Conservation (phyloP, 257 asterid genomes). For the Capsicum baccatum region DNA sequence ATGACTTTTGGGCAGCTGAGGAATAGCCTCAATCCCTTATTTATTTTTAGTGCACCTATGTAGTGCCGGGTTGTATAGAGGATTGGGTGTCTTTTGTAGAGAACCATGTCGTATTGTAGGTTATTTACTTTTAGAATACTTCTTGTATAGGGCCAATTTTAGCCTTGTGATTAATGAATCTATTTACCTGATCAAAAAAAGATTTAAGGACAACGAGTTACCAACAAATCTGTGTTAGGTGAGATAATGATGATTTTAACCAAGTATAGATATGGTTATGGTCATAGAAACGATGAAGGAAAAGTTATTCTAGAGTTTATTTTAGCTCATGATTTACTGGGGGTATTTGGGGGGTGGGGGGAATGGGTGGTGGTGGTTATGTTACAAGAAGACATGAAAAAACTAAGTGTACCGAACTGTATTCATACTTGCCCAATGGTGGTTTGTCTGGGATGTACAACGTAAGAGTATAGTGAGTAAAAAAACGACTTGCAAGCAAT, state of each 20-base stretch:
- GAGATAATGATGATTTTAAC: constrained; percentile 15
- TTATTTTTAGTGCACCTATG: too few species aligned
- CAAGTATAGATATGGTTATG: neutral
- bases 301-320: neutral
- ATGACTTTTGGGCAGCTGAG: too few species aligned
- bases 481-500: neutral
- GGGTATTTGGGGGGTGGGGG: too few species aligned
- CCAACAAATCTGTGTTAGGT: neutral
- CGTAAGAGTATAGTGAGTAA: neutral
- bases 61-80: too few species aligned
- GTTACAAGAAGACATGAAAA: neutral
- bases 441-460: neutral
- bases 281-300: neutral
- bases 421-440: neutral
- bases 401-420: neutral
- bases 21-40: too few species aligned
- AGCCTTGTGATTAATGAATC: too few species aligned
- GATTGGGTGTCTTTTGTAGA: too few species aligned
- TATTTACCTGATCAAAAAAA: too few species aligned
- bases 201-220: neutral
- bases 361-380: too few species aligned
- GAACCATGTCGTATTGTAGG: too few species aligned
- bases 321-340: neutral
- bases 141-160: too few species aligned
- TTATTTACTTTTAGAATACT: too few species aligned